phyloP scores from a whole-genome alignment of 1,284 basidiomycete species.

The Cutaneotrichosporon dermatis region DNA sequence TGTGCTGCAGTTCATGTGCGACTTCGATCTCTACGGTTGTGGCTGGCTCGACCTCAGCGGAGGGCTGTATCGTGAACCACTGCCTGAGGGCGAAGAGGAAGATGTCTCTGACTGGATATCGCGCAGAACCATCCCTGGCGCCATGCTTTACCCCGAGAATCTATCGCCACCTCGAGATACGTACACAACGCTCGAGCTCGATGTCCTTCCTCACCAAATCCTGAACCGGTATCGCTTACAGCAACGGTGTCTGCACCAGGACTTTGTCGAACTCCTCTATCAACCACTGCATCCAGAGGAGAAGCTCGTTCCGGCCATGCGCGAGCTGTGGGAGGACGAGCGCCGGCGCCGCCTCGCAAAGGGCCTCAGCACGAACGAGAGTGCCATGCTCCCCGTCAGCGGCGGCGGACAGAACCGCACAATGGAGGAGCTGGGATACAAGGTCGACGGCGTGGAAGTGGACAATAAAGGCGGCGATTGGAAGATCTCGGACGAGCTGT shows the following conservation, averaged over 20 bases:
- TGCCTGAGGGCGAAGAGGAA: conserved; percentile 45
- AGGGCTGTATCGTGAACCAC: conserved; percentile 52
- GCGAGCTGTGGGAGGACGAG: conserved; percentile 95
- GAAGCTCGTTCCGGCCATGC: conserved; percentile 79
- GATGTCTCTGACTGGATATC: conserved; percentile 18
- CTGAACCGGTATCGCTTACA: conserved; percentile 69
- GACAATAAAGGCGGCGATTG: conserved; percentile 46
- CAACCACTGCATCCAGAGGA: conserved; percentile 56
- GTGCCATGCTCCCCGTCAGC: conserved; percentile 43
- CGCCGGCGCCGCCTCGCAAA: conserved; percentile 61
- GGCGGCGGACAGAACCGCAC: conserved; percentile 42
- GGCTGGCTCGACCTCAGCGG: conserved; percentile 69
- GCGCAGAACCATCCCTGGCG: conserved; percentile 26
- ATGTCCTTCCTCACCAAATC: conserved; percentile 74
- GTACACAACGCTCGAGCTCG: conserved; percentile 76
- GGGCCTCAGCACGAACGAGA: conserved; percentile 50
- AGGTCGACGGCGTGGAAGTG: conserved; percentile 24
- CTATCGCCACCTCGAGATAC: conserved; percentile 61
- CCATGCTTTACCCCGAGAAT: conserved; percentile 36
- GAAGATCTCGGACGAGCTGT: conserved; percentile 42
- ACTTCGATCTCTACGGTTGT: conserved; percentile 93
- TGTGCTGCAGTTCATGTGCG: conserved; percentile 87
- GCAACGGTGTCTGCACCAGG: conserved; percentile 69
- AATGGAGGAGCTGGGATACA: conserved; percentile 42
- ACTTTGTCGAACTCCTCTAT: conserved; percentile 60